Evolutionary conservation across 2,329 filamentous ascomycete genomes (phyloP).

Genomic region (Hypoxylon sp.): DNA sequence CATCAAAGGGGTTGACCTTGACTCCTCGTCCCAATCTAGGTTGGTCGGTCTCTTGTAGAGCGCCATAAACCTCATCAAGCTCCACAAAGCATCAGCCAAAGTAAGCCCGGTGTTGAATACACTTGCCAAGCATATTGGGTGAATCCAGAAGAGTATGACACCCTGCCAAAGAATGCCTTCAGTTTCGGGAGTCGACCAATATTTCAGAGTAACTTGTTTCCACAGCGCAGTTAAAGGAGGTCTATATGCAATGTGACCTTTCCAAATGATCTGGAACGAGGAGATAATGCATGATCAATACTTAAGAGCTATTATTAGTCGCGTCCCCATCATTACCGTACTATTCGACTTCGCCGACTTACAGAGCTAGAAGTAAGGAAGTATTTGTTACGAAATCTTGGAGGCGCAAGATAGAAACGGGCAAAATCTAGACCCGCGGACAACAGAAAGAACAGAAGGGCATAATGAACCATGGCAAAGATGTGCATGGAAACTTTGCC

Average conservation of each 20-base stretch:
- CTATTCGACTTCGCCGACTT: too few relatives aligned
- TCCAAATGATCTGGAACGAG: too few relatives aligned
- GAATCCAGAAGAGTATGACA: neutral
- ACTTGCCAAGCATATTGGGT: neutral
- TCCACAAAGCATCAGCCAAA: neutral
- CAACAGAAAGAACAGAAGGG: neutral
- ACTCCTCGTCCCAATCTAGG: neutral
- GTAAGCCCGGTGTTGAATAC: neutral
- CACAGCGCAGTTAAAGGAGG: too few relatives aligned
- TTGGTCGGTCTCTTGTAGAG: neutral
- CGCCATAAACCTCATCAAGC: neutral
- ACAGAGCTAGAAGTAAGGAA: too few relatives aligned
- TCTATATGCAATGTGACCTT: too few relatives aligned
- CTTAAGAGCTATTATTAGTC: too few relatives aligned
- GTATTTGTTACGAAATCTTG: neutral
- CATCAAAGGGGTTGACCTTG: neutral
- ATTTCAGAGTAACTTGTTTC: neutral
- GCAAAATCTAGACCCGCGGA: neutral
- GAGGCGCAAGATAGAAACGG: neutral
- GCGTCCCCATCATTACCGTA: too few relatives aligned
- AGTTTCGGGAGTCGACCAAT: neutral
- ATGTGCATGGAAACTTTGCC: neutral
- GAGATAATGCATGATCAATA: too few relatives aligned
- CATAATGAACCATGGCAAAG: neutral
- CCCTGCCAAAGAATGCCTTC: neutral